Evolutionary conservation across 805 yeast species (phyloP), one percentile per base, ranked within the genome.

Genomic region (Kodamaea neixiangensis): DNA sequence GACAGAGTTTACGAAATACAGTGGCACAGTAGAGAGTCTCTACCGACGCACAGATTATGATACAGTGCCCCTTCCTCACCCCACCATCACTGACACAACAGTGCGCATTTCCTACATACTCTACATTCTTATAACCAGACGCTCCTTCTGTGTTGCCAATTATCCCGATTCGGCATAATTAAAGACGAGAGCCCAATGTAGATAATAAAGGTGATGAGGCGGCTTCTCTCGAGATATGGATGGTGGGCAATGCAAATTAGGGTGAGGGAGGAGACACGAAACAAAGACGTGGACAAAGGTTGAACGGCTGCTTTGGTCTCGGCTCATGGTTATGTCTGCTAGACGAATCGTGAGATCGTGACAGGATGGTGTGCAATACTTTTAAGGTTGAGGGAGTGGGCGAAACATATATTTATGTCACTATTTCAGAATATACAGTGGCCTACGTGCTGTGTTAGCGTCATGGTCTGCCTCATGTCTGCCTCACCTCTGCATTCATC

Each of bases 141-240:
- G 41, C 41, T 37, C 41, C 17, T 37, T 15, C 41, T 37, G 21
- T 37, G 41, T 37, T 37, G 41, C 45, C 31, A 42, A 22, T 42
- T 42, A 42, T 42, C 45, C 45, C 45, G 45, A 42, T 42, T 42
- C 29, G 45, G 45, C 45, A 42, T 42, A 42, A 42, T 42, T 42
- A 29, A 42, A 42, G 45, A 42, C 45, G 45, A 42, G 31, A n/a
- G 10, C 31, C 31, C 7, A 25, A 25, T 25, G 31, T 25, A 25
- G 31, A 25, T 25, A 44, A 42, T 42, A 33, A 44, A 5, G 31
- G 31, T 25, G 31, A 25, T 25, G 31, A 25, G 31, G 31, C 31
- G 31, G 31, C 31, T 25, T 25, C 31, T 13, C 31, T 25, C 31
- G 31, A 25, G 31, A 25, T 25, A 25, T 25, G 31, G 31, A 25